A percentile compares a stretch with the other conserved stretches of the same genome.
phyloP scores from a whole-genome alignment of 345 rosid genomes.

The Eucalyptus albens region DNA sequence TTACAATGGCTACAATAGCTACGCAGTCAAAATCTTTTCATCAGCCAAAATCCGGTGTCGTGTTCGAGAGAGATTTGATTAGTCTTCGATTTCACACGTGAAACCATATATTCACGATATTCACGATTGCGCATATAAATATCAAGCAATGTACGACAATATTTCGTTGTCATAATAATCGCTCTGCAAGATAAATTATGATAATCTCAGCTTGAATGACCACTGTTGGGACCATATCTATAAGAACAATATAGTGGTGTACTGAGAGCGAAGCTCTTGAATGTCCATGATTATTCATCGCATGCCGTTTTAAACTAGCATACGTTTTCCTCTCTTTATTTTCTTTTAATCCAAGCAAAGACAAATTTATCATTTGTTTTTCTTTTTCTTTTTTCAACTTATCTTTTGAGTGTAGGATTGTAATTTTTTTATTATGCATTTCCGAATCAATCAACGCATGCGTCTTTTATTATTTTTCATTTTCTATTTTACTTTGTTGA shows the following conservation, averaged over 20 bases:
- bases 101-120: not conserved
- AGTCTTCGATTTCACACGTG: not conserved
- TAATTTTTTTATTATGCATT: not conserved
- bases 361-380: not conserved
- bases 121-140: not conserved
- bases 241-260: not conserved
- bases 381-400: not conserved
- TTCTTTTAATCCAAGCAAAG: not conserved
- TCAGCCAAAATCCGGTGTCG: not conserved
- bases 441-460: not conserved
- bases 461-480: not conserved
- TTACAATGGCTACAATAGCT: not conserved
- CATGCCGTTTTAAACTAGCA: not conserved
- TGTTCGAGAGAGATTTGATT: not conserved
- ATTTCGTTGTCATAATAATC: not conserved
- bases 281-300: not conserved
- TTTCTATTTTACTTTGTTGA: not conserved
- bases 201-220: not conserved
- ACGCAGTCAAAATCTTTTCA: not conserved
- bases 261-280: not conserved
- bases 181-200: fast-evolving
- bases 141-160: fast-evolving
- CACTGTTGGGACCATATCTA: not conserved
- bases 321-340: not conserved
- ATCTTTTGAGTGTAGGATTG: not conserved